Evolutionary conservation across 2,329 filamentous ascomycete species (phyloP).

Genomic region (Uncinocarpus reesii): DNA sequence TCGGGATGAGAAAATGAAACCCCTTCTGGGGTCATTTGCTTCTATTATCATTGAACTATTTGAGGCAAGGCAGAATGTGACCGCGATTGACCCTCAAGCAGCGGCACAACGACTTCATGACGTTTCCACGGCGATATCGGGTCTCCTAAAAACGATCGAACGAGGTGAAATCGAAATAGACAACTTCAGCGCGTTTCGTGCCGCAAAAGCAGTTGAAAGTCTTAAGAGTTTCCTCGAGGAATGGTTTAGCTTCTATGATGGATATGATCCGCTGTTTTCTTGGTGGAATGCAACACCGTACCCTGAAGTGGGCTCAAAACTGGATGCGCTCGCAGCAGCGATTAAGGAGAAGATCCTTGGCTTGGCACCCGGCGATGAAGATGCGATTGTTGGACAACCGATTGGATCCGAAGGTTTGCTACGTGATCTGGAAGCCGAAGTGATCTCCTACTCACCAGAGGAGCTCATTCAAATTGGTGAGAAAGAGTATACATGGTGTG

Average conservation of each 20-base stretch:
- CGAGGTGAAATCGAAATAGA: constrained; percentile 26
- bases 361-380: constrained; percentile 34
- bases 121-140: constrained; percentile 26
- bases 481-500: constrained; percentile 47
- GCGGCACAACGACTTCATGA: constrained; percentile 37
- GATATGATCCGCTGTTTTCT: constrained; percentile 48
- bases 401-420: constrained; percentile 45
- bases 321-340: constrained; percentile 30
- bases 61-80: constrained; percentile 40
- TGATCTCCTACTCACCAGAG: constrained; percentile 50
- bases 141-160: constrained; percentile 30
- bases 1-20: constrained; percentile 30
- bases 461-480: constrained; percentile 45
- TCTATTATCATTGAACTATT: constrained; percentile 36
- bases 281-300: constrained; percentile 48
- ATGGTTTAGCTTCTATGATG: constrained; percentile 43
- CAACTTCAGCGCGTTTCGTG: constrained; percentile 40
- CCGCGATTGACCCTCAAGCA: constrained; percentile 35
- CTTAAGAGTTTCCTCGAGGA: constrained; percentile 39
- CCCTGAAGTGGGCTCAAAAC: constrained; percentile 28
- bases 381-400: constrained; percentile 48
- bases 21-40: constrained; percentile 39
- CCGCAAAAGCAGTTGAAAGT: constrained; percentile 35
- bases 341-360: constrained; percentile 40
- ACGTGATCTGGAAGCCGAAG: constrained; percentile 45